Evolutionary conservation across 2,329 filamentous ascomycete species (phyloP), one percentile per base, ranked within the genome.

Genomic region (Reticulascus tulasneorum): DNA sequence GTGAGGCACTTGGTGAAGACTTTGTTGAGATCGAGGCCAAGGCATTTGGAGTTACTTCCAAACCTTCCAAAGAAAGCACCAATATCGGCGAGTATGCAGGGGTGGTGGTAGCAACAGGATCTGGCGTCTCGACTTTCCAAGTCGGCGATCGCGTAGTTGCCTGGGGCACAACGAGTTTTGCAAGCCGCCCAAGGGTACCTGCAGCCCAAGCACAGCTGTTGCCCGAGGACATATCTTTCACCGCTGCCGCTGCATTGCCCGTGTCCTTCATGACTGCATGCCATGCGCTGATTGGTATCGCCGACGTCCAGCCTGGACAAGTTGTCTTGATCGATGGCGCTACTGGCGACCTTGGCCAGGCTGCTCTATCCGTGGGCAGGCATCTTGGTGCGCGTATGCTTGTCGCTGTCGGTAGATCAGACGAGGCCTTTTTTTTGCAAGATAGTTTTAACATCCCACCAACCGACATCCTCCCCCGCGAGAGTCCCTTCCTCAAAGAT

Each of bases 261-360:
- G 9, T 51, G 2, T 44, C 49, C 4, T 62, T 48, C 30, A 19
- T 33, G 10, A 62, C 58, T 1, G 60, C 56, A 8, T 24, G 15
- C 1, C 53, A 61, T 30, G 54, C 48, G 2, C 37, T 48, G 11
- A 9, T 29, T 5, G 35, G 59, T 18, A 35, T 54, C 7, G 58
- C 55, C 1, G 26, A 47, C 3, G 21, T 64, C 1, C 24, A 38
- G 5, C 9, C 25, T 3, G 52, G 48, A 0, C 53, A 66, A 23
- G 49, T 46, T 1, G 46, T 64, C 1, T 41, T 66, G 4, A 59
- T 66, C 9, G 62, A 65, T 31, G 47, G 52, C 5, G 63, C 52
- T 3, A 46, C 58, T 7, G 58, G 61, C 7, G 62, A 50, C 8
- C 40, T 63, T 11, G 62, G 63, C 6, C 53, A 58, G 32, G 61